These are phyloP conservation scores for Trichoderma oligosporum DNA, from an alignment of 2,329 filamentous ascomycete species.

Conservation along the genomic window DNA sequence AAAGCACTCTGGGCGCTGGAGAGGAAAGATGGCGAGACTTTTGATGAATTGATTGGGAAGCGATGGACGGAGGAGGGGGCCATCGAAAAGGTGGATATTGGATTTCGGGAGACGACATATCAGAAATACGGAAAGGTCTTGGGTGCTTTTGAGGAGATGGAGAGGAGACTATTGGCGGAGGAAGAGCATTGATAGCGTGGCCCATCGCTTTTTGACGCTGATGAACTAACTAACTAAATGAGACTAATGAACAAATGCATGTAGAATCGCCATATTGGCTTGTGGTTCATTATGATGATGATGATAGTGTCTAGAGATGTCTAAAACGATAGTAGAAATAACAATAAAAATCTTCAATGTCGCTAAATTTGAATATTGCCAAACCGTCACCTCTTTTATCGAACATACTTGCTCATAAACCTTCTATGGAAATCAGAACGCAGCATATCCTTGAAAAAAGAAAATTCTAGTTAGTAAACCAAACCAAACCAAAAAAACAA, in stretches of 20 bases:
- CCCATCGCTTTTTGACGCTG: no score
- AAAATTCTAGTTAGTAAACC: not conserved
- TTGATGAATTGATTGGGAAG: slow-evolving; percentile 79
- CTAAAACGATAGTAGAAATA: not conserved
- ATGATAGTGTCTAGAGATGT: slow-evolving; percentile 26
- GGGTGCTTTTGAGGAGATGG: slow-evolving; percentile 72
- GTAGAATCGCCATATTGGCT: not conserved
- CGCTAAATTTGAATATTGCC: slow-evolving; percentile 9
- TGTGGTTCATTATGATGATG: slow-evolving; percentile 19
- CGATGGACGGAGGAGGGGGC: slow-evolving; percentile 84
- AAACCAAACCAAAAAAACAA: not conserved
- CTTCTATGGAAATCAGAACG: slow-evolving; percentile 96
- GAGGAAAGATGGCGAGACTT: slow-evolving; percentile 63
- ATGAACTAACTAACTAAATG: no score
- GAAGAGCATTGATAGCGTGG: slow-evolving; percentile 23
- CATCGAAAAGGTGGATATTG: slow-evolving; percentile 75
- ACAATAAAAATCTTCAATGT: not conserved
- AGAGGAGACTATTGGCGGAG: slow-evolving; percentile 56
- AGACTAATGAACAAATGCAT: not conserved
- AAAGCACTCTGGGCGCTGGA: slow-evolving; percentile 93
- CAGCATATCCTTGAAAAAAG: slow-evolving; percentile 65
- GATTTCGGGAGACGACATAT: slow-evolving; percentile 72
- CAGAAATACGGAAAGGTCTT: slow-evolving; percentile 74
- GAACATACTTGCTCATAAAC: slow-evolving; percentile 77
- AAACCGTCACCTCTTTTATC: slow-evolving; percentile 35